A percentile compares a stretch with the other conserved stretches of the same genome.
phyloP scores from a whole-genome alignment of 2,329 filamentous ascomycete genomes.

The Corniculantispora saksenae region DNA sequence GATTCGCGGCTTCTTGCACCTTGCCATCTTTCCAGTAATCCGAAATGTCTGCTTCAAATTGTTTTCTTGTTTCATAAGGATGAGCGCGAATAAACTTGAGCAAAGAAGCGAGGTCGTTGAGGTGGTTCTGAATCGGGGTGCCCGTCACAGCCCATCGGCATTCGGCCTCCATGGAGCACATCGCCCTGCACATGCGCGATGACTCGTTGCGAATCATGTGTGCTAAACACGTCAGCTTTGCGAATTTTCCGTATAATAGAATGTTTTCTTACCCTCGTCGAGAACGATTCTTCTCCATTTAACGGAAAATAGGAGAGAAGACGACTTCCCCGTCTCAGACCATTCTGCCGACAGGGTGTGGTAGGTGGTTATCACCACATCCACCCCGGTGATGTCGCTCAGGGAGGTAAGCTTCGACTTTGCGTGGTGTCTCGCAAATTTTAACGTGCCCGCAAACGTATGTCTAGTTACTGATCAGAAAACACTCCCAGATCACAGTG shows the following conservation, averaged over 20 bases:
- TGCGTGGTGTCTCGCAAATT: background rate
- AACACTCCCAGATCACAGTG: too few species aligned
- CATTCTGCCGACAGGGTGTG: constrained; percentile 41
- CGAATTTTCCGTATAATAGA: too few species aligned
- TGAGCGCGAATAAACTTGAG: constrained; percentile 43
- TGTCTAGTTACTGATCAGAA: too few species aligned
- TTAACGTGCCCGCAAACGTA: background rate
- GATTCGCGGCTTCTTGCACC: constrained; percentile 37
- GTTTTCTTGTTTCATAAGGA: constrained; percentile 40
- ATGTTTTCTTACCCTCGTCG: constrained; percentile 21
- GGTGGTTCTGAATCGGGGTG: constrained; percentile 49
- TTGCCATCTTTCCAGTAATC: constrained; percentile 40
- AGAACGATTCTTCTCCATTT: constrained; percentile 10
- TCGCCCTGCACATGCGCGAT: constrained; percentile 36
- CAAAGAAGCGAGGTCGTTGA: constrained; percentile 42
- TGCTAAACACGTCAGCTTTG: constrained; percentile 29
- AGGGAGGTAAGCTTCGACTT: background rate
- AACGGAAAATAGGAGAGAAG: constrained; percentile 18
- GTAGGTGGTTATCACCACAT: constrained; percentile 44
- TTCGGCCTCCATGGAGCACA: constrained; percentile 36
- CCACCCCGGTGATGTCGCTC: background rate
- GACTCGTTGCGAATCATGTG: constrained; percentile 42
- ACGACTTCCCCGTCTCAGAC: constrained; percentile 17
- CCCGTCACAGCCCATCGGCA: constrained; percentile 49
- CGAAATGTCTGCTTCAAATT: constrained; percentile 41